These are phyloP conservation scores for Byssochlamys sp. DNA, from an alignment of 2,329 filamentous ascomycete species.

Conservation along the genomic window DNA sequence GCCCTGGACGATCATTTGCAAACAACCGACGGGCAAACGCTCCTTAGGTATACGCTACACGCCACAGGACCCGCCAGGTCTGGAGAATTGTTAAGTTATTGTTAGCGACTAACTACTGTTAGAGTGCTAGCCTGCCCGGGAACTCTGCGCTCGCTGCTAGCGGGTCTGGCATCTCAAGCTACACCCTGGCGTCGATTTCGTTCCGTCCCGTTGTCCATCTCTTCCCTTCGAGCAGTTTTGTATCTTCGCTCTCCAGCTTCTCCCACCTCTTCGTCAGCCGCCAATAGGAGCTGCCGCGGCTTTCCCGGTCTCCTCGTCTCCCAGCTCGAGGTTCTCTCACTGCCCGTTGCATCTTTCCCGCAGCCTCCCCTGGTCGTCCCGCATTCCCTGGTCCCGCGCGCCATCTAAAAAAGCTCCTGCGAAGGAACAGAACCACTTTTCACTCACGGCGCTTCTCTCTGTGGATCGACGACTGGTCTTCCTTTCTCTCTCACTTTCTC, in stretches of 20 bases:
- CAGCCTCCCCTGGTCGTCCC: background rate
- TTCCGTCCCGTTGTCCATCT: constrained; percentile 1
- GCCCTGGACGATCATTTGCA: constrained; percentile 11
- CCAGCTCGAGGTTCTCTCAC: background rate
- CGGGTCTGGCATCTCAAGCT: constrained; percentile 17
- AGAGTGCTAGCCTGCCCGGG: background rate
- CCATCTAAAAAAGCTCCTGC: background rate
- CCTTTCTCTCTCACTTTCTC: background rate
- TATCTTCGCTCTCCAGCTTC: background rate
- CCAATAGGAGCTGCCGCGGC: background rate
- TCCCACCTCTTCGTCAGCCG: background rate
- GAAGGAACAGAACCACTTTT: background rate
- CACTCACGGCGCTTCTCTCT: background rate
- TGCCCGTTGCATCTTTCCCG: background rate
- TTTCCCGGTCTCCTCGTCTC: background rate
- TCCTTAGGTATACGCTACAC: constrained; percentile 8
- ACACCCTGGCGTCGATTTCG: constrained; percentile 17
- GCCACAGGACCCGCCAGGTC: constrained; percentile 8
- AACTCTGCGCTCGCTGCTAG: constrained; percentile 8
- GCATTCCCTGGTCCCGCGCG: background rate
- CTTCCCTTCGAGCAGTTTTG: constrained; percentile 2
- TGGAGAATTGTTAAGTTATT: background rate
- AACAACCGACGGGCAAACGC: constrained; percentile 5
- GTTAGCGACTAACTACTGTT: background rate
- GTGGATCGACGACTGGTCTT: background rate